Base-by-base conservation (phyloP, 2,329 filamentous ascomycete genomes). In the Raffaelea ambrosiae region DNA sequence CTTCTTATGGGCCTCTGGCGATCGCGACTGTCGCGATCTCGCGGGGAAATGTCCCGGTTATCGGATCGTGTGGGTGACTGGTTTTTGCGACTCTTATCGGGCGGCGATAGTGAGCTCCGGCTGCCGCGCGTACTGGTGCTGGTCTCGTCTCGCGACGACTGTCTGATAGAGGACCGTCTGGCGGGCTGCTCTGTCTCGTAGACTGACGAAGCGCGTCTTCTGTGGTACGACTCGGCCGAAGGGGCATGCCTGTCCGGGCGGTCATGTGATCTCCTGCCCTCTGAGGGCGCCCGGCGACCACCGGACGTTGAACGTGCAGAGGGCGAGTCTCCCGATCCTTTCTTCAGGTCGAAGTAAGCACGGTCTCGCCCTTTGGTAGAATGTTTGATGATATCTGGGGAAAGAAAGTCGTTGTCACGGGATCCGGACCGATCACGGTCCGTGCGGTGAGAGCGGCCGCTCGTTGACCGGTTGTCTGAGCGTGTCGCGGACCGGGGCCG, bases 371-470 rank as follows among this genome's bases (percentile, higher is more conserved):
- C 65, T 3, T 62, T 62, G 11, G 64, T 59, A 1, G 65, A 61
- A 31, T 66, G 65, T 44, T 67, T 71, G 23, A 67, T 66, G 2
- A 70, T 58, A 3, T 70, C 61, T 0, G 73, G 71, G 1, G 70
- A 68, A 5, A 72, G 53, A 22, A 65, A 58, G 1, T 58, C 60
- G 39, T 47, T 50, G 18, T 70, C 65, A 5, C 62, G 61, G 48
- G 41, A 58, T 48, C 47, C 46, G 3, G 26, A 22, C 21, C 18
- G 29, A 13, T 53, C 61, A 44, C 53, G 54, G 22, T 61, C 53
- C 8, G 59, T 57, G 31, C 64, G 63, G 39, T 65, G 62, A 20
- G 66, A 62, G 2, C 61, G 57, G 53, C 57, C 52, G 56, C 58
- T 51, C 19, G n/a, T n/a, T n/a, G 39, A 43, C 19, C 36, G 35